phyloP scores from a whole-genome alignment of 2,329 filamentous ascomycete genomes.

The Claviceps quebecensis region DNA sequence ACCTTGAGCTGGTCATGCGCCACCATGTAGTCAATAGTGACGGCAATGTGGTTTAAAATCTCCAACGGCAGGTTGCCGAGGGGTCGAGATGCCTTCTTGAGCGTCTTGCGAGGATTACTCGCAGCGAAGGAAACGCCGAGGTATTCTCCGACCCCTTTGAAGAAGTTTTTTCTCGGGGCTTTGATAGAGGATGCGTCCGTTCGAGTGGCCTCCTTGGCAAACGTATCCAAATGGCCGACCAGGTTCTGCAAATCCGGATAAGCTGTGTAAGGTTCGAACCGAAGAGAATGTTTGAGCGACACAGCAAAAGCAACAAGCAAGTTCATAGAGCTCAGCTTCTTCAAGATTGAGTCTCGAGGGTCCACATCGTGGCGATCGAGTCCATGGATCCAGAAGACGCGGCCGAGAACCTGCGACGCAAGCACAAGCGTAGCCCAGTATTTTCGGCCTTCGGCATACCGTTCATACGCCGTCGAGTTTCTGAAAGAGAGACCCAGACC shows the following conservation, averaged over 20 bases:
- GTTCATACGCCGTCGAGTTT: constrained; percentile 64
- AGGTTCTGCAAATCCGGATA: constrained; percentile 62
- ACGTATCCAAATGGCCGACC: constrained; percentile 60
- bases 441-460: constrained; percentile 50
- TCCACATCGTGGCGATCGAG: constrained; percentile 36
- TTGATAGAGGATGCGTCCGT: constrained; percentile 21
- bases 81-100: constrained; percentile 60
- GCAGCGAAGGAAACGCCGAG: constrained; percentile 64
- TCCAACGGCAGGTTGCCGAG: constrained; percentile 76
- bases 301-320: constrained; percentile 65
- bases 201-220: constrained; percentile 42
- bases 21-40: constrained; percentile 50
- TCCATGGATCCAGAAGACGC: constrained; percentile 72
- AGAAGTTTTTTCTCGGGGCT: constrained; percentile 31
- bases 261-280: constrained; percentile 67
- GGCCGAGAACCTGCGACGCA: constrained; percentile 53
- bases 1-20: constrained; percentile 39
- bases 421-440: constrained; percentile 47
- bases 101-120: constrained; percentile 62
- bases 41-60: constrained; percentile 57
- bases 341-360: constrained; percentile 53
- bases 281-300: constrained; percentile 66
- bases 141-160: constrained; percentile 56
- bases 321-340: constrained; percentile 63
- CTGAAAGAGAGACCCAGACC: constrained; percentile 67